These are phyloP conservation scores for Peribolospora baueri DNA, from an alignment of 768 basidiomycete genomes.

Conservation along the genomic window DNA sequence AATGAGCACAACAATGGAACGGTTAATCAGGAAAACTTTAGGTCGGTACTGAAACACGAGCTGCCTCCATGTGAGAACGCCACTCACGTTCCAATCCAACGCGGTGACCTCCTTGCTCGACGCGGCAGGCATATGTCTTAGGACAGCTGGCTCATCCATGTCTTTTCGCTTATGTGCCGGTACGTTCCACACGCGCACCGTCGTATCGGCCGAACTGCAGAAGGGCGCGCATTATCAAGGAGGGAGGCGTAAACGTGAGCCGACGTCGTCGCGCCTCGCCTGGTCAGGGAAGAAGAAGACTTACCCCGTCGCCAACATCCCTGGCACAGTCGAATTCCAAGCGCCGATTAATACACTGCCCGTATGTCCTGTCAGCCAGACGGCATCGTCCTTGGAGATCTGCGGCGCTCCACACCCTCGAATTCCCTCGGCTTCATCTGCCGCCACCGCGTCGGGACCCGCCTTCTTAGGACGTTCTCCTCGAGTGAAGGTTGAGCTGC, in stretches of 20 bases:
- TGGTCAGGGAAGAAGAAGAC: background rate
- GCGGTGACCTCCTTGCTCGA: conserved; percentile 9
- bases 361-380: too few relatives aligned
- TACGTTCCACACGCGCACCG: conserved; percentile 15
- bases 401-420: too few relatives aligned
- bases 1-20: background rate
- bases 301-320: conserved; percentile 12
- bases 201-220: conserved; percentile 7
- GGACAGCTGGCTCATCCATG: background rate
- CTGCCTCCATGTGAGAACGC: background rate
- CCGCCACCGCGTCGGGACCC: too few relatives aligned
- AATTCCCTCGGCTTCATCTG: too few relatives aligned
- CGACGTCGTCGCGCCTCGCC: too few relatives aligned
- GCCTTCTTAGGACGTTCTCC: too few relatives aligned
- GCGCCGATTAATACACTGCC: background rate
- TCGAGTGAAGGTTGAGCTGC: too few relatives aligned
- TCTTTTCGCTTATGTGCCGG: background rate
- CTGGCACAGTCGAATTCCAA: conserved; percentile 13
- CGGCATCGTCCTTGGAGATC: too few relatives aligned
- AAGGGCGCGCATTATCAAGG: too few relatives aligned
- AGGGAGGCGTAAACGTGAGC: too few relatives aligned
- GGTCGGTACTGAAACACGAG: too few relatives aligned
- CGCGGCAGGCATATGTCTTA: conserved; percentile 2
- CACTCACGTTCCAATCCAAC: conserved; percentile 12
- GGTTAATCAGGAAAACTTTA: too few relatives aligned